Percentiles rank a stretch among this genome's conserved stretches.
Evolutionary conservation across 768 basidiomycete genomes (phyloP).

Genomic region (Amanita molliuscula): DNA sequence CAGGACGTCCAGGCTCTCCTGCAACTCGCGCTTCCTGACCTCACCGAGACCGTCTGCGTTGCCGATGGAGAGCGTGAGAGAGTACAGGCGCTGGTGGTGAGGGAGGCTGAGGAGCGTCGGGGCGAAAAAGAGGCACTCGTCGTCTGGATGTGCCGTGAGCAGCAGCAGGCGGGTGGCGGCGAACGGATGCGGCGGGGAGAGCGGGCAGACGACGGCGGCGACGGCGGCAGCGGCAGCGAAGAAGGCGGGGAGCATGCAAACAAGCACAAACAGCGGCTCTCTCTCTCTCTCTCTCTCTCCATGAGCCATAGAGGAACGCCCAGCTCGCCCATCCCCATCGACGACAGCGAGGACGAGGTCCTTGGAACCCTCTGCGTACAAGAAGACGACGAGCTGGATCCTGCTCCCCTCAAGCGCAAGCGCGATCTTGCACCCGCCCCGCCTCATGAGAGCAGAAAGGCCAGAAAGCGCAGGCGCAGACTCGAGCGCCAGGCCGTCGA

Average conservation of each 20-base stretch:
- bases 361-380: constrained; percentile 17
- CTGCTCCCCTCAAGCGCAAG: neutral
- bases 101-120: constrained; percentile 62
- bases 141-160: constrained; percentile 90
- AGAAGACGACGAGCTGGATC: constrained; percentile 5
- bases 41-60: constrained; percentile 71
- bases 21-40: constrained; percentile 47
- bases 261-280: constrained; percentile 5
- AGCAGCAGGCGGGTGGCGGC: constrained; percentile 36
- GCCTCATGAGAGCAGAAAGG: constrained; percentile 24
- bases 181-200: constrained; percentile 10
- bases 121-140: constrained; percentile 91
- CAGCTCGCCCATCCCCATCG: constrained; percentile 26
- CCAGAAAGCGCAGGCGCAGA: constrained; percentile 28
- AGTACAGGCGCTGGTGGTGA: constrained; percentile 23
- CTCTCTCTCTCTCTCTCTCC: neutral
- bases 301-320: constrained; percentile 9
- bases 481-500: constrained; percentile 23
- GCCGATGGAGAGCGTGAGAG: constrained; percentile 69
- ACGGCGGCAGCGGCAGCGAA: constrained; percentile 20
- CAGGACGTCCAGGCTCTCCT: constrained; percentile 52
- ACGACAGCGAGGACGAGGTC: constrained; percentile 33
- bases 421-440: neutral
- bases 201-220: constrained; percentile 19
- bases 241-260: constrained; percentile 15